Base-by-base conservation (phyloP, 148 eudicot genomes). In the Nepenthes mirabilis region DNA sequence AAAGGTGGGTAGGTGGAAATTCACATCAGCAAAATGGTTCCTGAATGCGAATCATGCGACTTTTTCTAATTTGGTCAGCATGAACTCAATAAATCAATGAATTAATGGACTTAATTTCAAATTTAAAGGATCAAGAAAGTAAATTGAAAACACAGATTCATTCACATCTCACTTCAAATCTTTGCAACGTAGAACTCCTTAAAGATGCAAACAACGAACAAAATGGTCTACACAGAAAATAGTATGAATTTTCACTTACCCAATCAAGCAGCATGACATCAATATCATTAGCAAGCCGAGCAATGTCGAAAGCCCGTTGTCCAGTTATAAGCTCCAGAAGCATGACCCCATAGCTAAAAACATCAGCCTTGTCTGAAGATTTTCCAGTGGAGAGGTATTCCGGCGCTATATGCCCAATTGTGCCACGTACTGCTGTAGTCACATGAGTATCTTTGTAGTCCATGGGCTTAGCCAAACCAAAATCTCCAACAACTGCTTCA, bases 401-500 rank as follows among this genome's bases (percentile, higher is more conserved):
- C 0, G 85, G 88, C 32, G 88, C 88, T 53, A 83, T 80, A 58
- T 83, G 88, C 32, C 88, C 88, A 23, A 83, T 75, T 5, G 85
- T 83, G 40, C 88, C 88, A 35, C 75, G 73, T 52, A 83, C 85
- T 37, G 77, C 79, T 23, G 88, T 83, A 23, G 84, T 80, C 40
- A 83, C 82, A 69, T 83, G 88, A 50, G 88, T 80, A 60, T 75
- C 84, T 67, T 73, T 83, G 70, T 65, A 80, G 67, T 77, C 80
- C 84, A 80, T 80, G 52, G 80, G 80, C 58, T 73, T 83, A 52
- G 88, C 88, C 60, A 83, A 56, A 51, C 88, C 84, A 55, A 83
- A 83, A 54, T 77, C 88, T 56, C 84, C 88, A 47, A 83, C 84
- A 55, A 83, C 79, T 11, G 84, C 88, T 72, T 83, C 88, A 71